These are phyloP conservation scores for Yamadazyma dendronema DNA, from an alignment of 1,139 yeast species.

Conservation along the genomic window DNA sequence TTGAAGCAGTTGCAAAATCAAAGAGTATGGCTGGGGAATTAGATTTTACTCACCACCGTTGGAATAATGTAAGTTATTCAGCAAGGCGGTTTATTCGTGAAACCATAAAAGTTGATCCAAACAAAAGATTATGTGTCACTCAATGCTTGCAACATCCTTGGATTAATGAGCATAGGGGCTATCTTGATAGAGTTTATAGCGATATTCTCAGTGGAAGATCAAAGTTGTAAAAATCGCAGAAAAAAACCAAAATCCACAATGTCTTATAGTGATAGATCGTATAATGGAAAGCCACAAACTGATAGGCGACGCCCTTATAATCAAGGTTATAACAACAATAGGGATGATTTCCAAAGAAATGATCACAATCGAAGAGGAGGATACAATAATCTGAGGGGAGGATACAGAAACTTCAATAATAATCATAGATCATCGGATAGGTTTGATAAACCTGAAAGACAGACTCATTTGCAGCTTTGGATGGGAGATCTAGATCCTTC, in stretches of 20 bases:
- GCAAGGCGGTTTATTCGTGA: neutral
- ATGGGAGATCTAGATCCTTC: conserved; percentile 93
- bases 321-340: conserved; percentile 5
- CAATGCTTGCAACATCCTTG: neutral
- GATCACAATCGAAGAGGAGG: conserved; percentile 1
- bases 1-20: conserved; percentile 26
- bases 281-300: too few species aligned
- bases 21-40: neutral
- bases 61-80: neutral
- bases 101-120: neutral
- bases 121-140: neutral
- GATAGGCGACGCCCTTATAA: conserved; percentile 1
- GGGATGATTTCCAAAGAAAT: neutral
- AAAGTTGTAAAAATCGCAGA: neutral
- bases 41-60: neutral
- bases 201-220: neutral
- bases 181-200: neutral
- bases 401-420: neutral
- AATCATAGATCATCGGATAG: neutral
- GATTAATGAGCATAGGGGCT: neutral
- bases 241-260: neutral
- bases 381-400: conserved; percentile 6
- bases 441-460: conserved; percentile 2
- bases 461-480: conserved; percentile 51
- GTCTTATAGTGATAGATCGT: conserved; percentile 3